Evolutionary conservation across 1,139 yeast genomes (phyloP).

Genomic region (Suhomyces bokatorum): DNA sequence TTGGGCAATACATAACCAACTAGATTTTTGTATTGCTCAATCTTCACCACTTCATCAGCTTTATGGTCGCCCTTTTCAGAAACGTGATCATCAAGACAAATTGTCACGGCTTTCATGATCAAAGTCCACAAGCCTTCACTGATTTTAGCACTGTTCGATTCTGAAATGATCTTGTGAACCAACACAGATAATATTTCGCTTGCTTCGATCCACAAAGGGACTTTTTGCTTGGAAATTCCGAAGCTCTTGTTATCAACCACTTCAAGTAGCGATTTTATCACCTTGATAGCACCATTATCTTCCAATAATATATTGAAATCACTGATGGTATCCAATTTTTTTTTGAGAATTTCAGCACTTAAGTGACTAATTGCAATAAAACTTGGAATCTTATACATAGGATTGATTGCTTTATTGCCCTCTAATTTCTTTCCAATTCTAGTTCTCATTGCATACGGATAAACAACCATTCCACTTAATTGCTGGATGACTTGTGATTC

Average conservation of each 20-base stretch:
- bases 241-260: slow-evolving; percentile 28
- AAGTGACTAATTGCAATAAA: slow-evolving; percentile 62
- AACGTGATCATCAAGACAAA: slow-evolving; percentile 34
- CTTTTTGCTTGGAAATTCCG: slow-evolving; percentile 31
- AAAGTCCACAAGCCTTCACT: slow-evolving; percentile 47
- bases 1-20: slow-evolving; percentile 44
- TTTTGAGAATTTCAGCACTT: slow-evolving; percentile 45
- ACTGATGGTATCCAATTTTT: slow-evolving; percentile 31
- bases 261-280: slow-evolving; percentile 20
- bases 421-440: slow-evolving; percentile 45
- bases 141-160: slow-evolving; percentile 8
- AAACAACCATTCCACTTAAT: slow-evolving; percentile 49
- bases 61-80: neutral
- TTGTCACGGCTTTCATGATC: slow-evolving; percentile 43
- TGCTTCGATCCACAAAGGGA: slow-evolving; percentile 48
- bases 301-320: slow-evolving; percentile 39
- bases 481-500: slow-evolving; percentile 53
- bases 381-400: slow-evolving; percentile 56
- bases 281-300: slow-evolving; percentile 46
- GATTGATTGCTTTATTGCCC: slow-evolving; percentile 26
- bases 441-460: slow-evolving; percentile 61
- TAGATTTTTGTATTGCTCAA: slow-evolving; percentile 45
- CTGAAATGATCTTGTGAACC: slow-evolving; percentile 21
- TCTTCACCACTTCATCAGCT: slow-evolving; percentile 50
- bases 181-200: slow-evolving; percentile 32